Percentiles rank a stretch among this genome's conserved stretches.
Conservation (phyloP, 2,329 filamentous ascomycete genomes). For the Claviceps sp. region DNA sequence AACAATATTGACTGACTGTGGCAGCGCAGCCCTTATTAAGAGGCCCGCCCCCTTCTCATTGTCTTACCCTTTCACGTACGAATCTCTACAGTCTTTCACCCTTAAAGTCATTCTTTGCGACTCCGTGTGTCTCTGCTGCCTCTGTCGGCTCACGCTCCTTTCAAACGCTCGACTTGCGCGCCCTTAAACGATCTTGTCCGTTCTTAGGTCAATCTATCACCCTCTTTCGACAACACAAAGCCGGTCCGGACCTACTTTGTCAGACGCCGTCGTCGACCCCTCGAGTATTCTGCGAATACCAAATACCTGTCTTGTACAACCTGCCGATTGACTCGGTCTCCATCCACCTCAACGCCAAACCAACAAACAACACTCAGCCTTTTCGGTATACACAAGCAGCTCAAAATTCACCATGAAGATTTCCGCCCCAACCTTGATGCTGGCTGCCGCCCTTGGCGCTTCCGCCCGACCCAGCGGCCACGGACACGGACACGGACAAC, state of each 20-base stretch:
- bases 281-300: slow-evolving; percentile 9
- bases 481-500: slow-evolving; percentile 22
- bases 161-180: background rate
- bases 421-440: slow-evolving; percentile 21
- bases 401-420: slow-evolving; percentile 25
- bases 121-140: background rate
- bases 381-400: background rate
- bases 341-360: background rate
- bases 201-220: slow-evolving; percentile 2
- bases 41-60: background rate
- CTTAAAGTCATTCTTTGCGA: background rate
- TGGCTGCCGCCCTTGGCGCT: slow-evolving; percentile 27
- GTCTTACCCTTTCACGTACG: background rate
- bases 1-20: no score
- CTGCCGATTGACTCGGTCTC: slow-evolving; percentile 4
- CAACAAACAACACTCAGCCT: background rate
- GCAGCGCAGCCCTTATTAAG: background rate
- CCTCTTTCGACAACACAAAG: slow-evolving; percentile 3
- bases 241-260: background rate
- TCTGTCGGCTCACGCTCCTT: background rate
- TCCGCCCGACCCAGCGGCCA: slow-evolving; percentile 27
- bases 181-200: background rate
- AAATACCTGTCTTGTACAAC: background rate
- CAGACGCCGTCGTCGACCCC: no score
- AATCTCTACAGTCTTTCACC: background rate